phyloP scores from a whole-genome alignment of 2,329 filamentous ascomycete genomes.

The Colletotrichum australisinense region DNA sequence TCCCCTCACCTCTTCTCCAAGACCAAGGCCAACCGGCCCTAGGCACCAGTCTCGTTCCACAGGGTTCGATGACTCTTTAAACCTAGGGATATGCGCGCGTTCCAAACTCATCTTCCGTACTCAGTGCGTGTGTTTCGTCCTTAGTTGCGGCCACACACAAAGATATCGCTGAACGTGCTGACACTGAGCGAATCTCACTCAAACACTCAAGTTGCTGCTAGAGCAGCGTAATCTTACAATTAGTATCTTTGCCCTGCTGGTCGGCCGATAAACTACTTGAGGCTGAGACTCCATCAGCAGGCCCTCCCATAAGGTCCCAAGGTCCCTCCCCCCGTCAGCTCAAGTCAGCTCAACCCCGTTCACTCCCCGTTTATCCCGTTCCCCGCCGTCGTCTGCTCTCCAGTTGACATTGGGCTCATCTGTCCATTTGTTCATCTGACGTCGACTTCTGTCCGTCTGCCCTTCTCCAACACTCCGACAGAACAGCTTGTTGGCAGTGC shows the following conservation, averaged over 20 bases:
- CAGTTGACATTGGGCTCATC: slow-evolving; percentile 35
- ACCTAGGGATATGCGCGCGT: slow-evolving; percentile 2
- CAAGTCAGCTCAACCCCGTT: slow-evolving; percentile 13
- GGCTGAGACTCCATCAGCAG: slow-evolving; percentile 57
- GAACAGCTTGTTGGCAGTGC: slow-evolving; percentile 11
- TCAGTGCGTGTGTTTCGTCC: not conserved
- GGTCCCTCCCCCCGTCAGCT: slow-evolving; percentile 27
- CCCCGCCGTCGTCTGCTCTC: slow-evolving; percentile 17
- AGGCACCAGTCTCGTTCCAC: slow-evolving; percentile 29
- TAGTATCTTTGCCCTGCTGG: slow-evolving; percentile 12
- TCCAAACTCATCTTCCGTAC: not conserved
- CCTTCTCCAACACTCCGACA: slow-evolving; percentile 37
- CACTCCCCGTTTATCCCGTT: slow-evolving; percentile 10
- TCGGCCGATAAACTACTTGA: slow-evolving; percentile 39
- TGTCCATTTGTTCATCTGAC: slow-evolving; percentile 42
- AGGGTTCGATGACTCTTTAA: slow-evolving; percentile 34
- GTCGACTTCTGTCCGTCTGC: slow-evolving; percentile 12
- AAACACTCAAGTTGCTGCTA: not conserved
- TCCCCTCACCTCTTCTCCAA: slow-evolving; percentile 14
- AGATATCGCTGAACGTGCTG: not conserved
- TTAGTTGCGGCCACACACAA: not conserved
- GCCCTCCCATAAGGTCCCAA: slow-evolving; percentile 40
- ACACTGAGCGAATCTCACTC: not conserved
- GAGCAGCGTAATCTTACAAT: not conserved
- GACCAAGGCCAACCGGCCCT: not conserved